Percentiles rank a stretch among this genome's conserved stretches.
Evolutionary conservation across 2,329 filamentous ascomycete species (phyloP).

Genomic region (Lachnellula willkommii): DNA sequence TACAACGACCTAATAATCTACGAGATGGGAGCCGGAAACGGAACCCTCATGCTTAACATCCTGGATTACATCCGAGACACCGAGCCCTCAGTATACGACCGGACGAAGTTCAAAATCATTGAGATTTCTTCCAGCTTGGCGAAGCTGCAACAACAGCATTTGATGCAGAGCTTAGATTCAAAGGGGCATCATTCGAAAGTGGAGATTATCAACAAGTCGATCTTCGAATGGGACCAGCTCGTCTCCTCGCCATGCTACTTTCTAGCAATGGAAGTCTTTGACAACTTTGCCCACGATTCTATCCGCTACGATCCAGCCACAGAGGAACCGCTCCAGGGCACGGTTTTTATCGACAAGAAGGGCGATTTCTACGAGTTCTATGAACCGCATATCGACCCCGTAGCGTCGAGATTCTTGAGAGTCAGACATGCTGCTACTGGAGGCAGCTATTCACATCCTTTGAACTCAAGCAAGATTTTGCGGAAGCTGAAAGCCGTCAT

Average conservation of each 20-base stretch:
- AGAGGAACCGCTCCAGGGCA: conserved; percentile 78
- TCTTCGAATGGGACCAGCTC: conserved; percentile 87
- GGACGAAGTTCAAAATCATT: conserved; percentile 91
- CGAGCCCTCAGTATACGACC: conserved; percentile 86
- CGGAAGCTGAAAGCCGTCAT: conserved; percentile 58
- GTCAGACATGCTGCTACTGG: conserved; percentile 73
- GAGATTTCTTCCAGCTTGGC: conserved; percentile 87
- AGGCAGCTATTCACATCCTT: conserved; percentile 54
- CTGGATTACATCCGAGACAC: conserved; percentile 89
- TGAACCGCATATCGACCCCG: conserved; percentile 70
- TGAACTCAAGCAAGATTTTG: conserved; percentile 51
- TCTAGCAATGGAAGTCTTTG: conserved; percentile 94
- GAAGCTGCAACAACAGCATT: conserved; percentile 65
- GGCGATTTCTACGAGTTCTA: conserved; percentile 98
- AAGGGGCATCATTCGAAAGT: conserved; percentile 78
- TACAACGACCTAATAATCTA: conserved; percentile 98
- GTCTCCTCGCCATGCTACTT: conserved; percentile 97
- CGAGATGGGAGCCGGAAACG: conserved; percentile 96
- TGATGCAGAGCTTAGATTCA: conserved; percentile 60
- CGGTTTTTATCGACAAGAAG: conserved; percentile 74
- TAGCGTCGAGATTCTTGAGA: conserved; percentile 75
- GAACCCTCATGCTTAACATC: conserved; percentile 96
- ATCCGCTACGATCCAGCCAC: conserved; percentile 84
- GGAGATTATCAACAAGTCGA: conserved; percentile 88
- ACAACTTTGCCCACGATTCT: conserved; percentile 95